Percentiles rank a stretch among this genome's conserved stretches.
phyloP scores from a whole-genome alignment of 441 rosid species.

The Iberis amara region DNA sequence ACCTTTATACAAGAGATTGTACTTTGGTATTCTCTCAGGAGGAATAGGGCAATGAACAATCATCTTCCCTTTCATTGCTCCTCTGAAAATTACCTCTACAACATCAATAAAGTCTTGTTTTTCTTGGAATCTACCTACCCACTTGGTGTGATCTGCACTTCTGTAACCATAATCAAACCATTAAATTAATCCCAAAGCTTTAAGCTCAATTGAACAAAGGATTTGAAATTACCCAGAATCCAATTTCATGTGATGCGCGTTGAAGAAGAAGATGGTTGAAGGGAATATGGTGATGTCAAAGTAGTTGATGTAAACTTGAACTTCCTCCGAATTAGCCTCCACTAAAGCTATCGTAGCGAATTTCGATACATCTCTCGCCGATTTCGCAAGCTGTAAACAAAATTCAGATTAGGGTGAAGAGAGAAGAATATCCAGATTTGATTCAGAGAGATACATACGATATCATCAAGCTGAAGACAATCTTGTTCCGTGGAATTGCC shows the following conservation, averaged over 20 bases:
- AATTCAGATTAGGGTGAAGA: not conserved
- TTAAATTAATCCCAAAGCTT: too few relatives aligned
- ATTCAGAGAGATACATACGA: slow-evolving; percentile 31
- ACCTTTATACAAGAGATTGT: slow-evolving; percentile 67
- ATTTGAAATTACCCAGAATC: slow-evolving; percentile 59
- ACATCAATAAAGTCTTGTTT: slow-evolving; percentile 88
- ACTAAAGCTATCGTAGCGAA: slow-evolving; percentile 57
- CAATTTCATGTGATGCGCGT: slow-evolving; percentile 90
- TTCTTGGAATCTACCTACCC: slow-evolving; percentile 72
- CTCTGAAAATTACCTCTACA: slow-evolving; percentile 78
- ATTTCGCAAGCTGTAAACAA: slow-evolving; percentile 45
- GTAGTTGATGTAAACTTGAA: slow-evolving; percentile 74
- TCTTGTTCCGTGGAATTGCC: slow-evolving; percentile 54
- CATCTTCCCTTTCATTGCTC: slow-evolving; percentile 78
- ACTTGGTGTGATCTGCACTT: slow-evolving; percentile 84
- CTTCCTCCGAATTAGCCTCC: slow-evolving; percentile 63
- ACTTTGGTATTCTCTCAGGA: slow-evolving; percentile 65
- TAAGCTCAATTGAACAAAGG: too few relatives aligned
- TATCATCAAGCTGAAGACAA: slow-evolving; percentile 70
- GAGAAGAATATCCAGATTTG: not conserved
- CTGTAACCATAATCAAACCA: slow-evolving; percentile 30
- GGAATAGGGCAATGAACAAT: slow-evolving; percentile 72
- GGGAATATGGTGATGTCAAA: slow-evolving; percentile 69
- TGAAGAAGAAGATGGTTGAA: slow-evolving; percentile 80
- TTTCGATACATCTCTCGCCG: slow-evolving; percentile 50